Conservation (phyloP, 2,329 filamentous ascomycete species). For the Colletotrichum lini region DNA sequence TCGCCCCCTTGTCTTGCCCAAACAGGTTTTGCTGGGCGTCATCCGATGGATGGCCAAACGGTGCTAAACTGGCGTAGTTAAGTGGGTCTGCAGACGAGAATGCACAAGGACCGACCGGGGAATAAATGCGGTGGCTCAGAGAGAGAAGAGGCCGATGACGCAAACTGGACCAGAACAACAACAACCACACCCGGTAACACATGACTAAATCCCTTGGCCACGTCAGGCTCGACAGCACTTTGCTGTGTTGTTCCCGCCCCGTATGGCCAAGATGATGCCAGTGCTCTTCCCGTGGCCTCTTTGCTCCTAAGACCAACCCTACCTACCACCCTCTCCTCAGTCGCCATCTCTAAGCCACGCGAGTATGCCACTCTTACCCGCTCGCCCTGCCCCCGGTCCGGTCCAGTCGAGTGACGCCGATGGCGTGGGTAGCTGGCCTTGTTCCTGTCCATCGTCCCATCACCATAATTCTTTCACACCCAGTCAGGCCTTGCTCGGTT, state of each 20-base stretch:
- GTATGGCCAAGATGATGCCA: constrained; percentile 10
- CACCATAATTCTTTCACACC: constrained; percentile 23
- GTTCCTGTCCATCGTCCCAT: constrained; percentile 29
- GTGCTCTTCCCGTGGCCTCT: neutral
- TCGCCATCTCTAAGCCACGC: neutral
- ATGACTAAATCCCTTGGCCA: constrained; percentile 39
- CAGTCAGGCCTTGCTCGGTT: constrained; percentile 33
- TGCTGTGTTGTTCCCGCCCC: constrained; percentile 31
- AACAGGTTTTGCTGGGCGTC: constrained; percentile 37
- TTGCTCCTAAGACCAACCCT: neutral
- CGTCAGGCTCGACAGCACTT: constrained; percentile 31
- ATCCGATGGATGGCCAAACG: constrained; percentile 23
- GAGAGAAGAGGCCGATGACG: constrained; percentile 31
- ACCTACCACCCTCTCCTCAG: constrained; percentile 12
- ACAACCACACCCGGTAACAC: constrained; percentile 16
- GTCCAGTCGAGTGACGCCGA: constrained; percentile 33
- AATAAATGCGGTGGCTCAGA: constrained; percentile 14
- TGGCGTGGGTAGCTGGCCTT: constrained; percentile 9
- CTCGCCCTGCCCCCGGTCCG: neutral
- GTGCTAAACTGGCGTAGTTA: neutral
- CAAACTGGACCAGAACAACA: constrained; percentile 33
- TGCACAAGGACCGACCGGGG: neutral
- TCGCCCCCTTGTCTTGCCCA: constrained; percentile 5
- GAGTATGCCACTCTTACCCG: constrained; percentile 1
- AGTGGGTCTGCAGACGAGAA: constrained; percentile 4